Percentiles rank a stretch among this genome's conserved stretches.
phyloP scores from a whole-genome alignment of 345 rosid genomes.

The Mallotus nudiflorus region DNA sequence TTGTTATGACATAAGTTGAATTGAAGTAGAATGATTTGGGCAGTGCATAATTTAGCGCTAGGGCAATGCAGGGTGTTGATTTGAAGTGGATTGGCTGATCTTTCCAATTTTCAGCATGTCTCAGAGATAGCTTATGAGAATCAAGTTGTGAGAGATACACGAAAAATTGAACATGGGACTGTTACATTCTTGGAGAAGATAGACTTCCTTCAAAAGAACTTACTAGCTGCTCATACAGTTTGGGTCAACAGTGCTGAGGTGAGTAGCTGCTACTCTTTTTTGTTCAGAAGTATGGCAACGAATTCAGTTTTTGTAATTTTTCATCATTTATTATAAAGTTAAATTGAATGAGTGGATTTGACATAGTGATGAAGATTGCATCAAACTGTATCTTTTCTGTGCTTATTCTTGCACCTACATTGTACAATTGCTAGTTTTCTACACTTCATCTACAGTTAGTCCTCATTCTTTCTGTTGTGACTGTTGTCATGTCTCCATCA shows the following conservation, averaged over 20 bases:
- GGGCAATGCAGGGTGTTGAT: no score
- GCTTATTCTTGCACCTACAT: not conserved
- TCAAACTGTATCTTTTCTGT: not conserved
- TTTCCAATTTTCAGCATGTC: constrained; percentile 40
- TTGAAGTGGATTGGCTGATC: no score
- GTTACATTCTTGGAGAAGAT: constrained; percentile 63
- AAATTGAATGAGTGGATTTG: not conserved
- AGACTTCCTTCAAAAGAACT: constrained; percentile 47
- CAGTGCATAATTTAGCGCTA: no score
- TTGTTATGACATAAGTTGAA: no score
- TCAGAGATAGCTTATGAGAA: constrained; percentile 33
- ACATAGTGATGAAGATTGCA: not conserved
- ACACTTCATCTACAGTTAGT: not conserved
- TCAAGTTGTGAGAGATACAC: constrained; percentile 42
- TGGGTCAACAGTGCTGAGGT: constrained; percentile 62
- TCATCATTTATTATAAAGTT: not conserved
- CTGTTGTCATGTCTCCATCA: constrained; percentile 23
- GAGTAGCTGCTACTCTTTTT: constrained; percentile 12
- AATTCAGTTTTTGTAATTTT: not conserved
- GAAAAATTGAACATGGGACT: constrained; percentile 57
- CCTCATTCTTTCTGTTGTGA: not conserved
- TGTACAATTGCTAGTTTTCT: not conserved
- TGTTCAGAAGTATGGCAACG: constrained; percentile 2
- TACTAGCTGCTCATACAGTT: constrained; percentile 64
- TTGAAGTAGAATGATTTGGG: no score